Evolutionary conservation across 2,329 filamentous ascomycete genomes (phyloP).

Genomic region (Pseudopyricularia javanii): DNA sequence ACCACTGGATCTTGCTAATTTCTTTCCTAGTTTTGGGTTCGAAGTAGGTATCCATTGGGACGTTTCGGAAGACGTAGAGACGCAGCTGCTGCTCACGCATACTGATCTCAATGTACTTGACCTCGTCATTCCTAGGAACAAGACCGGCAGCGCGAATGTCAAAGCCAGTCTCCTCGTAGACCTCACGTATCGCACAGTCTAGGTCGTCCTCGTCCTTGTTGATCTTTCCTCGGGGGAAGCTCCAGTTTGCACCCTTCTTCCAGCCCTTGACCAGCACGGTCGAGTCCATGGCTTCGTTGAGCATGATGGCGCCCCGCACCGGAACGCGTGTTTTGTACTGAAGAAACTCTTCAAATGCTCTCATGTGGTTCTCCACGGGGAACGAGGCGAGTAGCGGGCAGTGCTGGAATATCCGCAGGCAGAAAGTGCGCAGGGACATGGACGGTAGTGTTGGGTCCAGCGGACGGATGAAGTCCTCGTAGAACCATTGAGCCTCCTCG

Average conservation of each 20-base stretch:
- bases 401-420: constrained; percentile 82
- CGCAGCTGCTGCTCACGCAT: constrained; percentile 90
- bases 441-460: constrained; percentile 75
- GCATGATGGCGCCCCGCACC: constrained; percentile 83
- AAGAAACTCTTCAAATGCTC: constrained; percentile 83
- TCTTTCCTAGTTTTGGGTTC: constrained; percentile 89
- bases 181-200: constrained; percentile 86
- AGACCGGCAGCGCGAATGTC: constrained; percentile 67
- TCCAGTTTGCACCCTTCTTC: constrained; percentile 96
- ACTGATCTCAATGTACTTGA: constrained; percentile 76
- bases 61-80: constrained; percentile 80
- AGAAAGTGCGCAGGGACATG: constrained; percentile 75
- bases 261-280: constrained; percentile 91
- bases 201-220: constrained; percentile 93
- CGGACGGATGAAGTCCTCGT: constrained; percentile 96
- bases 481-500: constrained; percentile 99
- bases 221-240: constrained; percentile 93
- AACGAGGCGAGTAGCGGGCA: constrained; percentile 80
- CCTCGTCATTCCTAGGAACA: constrained; percentile 56
- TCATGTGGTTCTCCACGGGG: constrained; percentile 63
- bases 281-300: constrained; percentile 90
- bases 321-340: constrained; percentile 92
- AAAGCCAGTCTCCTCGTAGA: constrained; percentile 91
- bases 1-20: constrained; percentile 96
- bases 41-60: constrained; percentile 79